phyloP scores from a whole-genome alignment of 768 basidiomycete species.

The Boletus rex-veris region DNA sequence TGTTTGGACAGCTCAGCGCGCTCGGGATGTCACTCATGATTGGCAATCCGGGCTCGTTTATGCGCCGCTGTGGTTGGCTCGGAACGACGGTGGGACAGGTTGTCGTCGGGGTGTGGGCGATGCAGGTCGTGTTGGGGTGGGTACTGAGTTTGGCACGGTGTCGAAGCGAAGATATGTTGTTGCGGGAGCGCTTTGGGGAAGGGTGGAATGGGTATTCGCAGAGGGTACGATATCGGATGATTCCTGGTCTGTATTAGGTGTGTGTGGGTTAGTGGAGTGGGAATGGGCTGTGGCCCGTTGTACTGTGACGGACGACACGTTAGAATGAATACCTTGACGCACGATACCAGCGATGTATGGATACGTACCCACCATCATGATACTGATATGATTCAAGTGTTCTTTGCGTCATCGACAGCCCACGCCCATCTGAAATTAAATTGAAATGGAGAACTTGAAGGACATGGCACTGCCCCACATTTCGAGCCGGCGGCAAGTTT shows the following conservation, averaged over 20 bases:
- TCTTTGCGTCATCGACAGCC: too few species aligned
- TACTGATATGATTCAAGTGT: too few species aligned
- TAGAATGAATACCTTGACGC: too few species aligned
- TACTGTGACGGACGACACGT: too few species aligned
- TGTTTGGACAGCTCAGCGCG: conserved; percentile 21
- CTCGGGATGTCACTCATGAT: conserved; percentile 32
- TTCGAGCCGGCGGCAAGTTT: too few species aligned
- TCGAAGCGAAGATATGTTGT: conserved; percentile 23
- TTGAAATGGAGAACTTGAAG: too few species aligned
- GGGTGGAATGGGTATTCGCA: conserved; percentile 25
- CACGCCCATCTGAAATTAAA: too few species aligned
- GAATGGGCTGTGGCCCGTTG: too few species aligned
- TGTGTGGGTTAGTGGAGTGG: too few species aligned
- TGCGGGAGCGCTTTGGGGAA: conserved; percentile 18
- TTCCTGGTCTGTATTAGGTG: conserved; percentile 23
- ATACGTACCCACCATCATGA: too few species aligned
- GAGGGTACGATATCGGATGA: conserved; percentile 24
- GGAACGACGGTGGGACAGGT: conserved; percentile 12
- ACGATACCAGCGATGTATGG: too few species aligned
- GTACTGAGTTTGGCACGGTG: conserved; percentile 30
- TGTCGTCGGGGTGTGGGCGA: conserved; percentile 27
- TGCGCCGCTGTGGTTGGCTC: conserved; percentile 27
- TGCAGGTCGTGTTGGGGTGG: conserved; percentile 24
- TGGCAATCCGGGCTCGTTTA: conserved; percentile 30
- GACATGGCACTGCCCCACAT: too few species aligned